Percentiles rank a stretch among this genome's conserved stretches.
These are phyloP conservation scores for Sisymbrium irio DNA, from an alignment of 345 rosid genomes.

Conservation along the genomic window DNA sequence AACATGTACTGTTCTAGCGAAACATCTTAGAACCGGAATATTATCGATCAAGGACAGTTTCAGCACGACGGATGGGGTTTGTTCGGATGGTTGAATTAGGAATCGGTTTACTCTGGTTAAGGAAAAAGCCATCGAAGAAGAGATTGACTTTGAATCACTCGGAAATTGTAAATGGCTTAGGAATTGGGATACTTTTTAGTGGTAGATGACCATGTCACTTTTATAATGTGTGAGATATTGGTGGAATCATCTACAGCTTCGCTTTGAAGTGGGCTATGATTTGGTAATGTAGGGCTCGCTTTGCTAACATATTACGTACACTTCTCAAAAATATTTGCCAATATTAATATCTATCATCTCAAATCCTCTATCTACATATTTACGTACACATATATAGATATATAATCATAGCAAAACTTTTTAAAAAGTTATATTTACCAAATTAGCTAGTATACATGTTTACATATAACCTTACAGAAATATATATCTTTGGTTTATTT, in stretches of 20 bases:
- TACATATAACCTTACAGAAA: neutral
- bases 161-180: neutral
- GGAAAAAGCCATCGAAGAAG: neutral
- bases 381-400: no score
- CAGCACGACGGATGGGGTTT: neutral
- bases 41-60: neutral
- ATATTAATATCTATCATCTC: neutral
- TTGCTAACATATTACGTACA: slow-evolving; percentile 5
- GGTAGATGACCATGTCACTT: neutral
- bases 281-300: slow-evolving; percentile 7
- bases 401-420: neutral
- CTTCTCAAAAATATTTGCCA: neutral
- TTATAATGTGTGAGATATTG: neutral
- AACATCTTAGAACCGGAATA: neutral
- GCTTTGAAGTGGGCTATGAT: slow-evolving; percentile 1
- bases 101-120: slow-evolving; percentile 12
- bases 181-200: neutral
- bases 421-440: neutral
- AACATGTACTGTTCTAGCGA: no score
- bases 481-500: neutral
- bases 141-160: neutral
- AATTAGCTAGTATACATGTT: neutral
- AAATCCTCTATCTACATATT: neutral
- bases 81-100: neutral
- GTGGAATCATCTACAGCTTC: slow-evolving; percentile 2